Base-by-base conservation (phyloP, 768 basidiomycete genomes). In the Podaxis pistillaris region DNA sequence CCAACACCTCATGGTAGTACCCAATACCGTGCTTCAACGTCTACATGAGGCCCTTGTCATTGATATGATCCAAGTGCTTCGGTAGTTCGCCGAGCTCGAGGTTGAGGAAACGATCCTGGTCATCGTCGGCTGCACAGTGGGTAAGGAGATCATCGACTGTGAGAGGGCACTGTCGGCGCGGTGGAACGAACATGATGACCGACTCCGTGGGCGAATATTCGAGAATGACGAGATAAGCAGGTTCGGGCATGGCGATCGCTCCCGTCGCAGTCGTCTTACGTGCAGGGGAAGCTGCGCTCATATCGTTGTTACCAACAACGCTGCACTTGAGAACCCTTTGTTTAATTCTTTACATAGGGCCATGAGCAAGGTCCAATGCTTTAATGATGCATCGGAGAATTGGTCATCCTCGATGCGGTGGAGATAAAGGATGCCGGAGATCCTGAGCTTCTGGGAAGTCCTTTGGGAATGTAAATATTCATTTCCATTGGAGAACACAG, bases 1-100 rank as follows among this genome's bases (percentile, higher is more conserved):
- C 85, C 57, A 98, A 81, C 0, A 94, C 95, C 73, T 98, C 96
- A 69, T 99, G 97, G 73, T 94, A 98, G 73, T 91, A 95, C 0
- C 93, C 96, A 57, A 99, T 86, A 13, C 97, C 97, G 63, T 94
- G 91, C 72, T 88, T 89, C 66, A 98, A 75, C 9, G 85, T 89
- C 70, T 96, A 95, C 3, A 77, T 85, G 17, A 98, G 79, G 22
- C 83, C 84, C 55, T 83, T 75, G 72, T 99, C 96, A 28, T 75
- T 82, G 59, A 99, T 69, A 66, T 92, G 91, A 65, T 94, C 94
- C 9, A 98, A 79, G 71, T 98, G 95, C 0, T 91, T 92, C 63
- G 90, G 87, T 19, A 98, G 77, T 63, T 96, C 93, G 4, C 79
- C 84, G 47, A 86, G 74, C 60, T 93, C 93, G 57, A 96, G 88